A percentile compares a stretch with the other conserved stretches of the same genome.
These are phyloP conservation scores for Kwoniella sp. DNA, from an alignment of 768 basidiomycete genomes.

Conservation along the genomic window DNA sequence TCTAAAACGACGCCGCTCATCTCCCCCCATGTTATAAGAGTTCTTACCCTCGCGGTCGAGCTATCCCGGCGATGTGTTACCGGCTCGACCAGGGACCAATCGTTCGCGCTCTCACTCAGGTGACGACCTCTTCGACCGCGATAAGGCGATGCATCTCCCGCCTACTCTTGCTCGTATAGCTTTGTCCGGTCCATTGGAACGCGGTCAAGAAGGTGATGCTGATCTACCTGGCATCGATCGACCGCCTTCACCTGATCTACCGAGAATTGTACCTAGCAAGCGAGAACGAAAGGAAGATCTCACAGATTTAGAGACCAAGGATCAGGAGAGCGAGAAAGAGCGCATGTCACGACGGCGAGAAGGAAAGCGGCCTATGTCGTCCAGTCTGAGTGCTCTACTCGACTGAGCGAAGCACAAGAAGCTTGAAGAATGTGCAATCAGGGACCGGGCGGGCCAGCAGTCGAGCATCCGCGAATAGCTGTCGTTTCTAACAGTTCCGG, in stretches of 20 bases:
- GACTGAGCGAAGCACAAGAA: not conserved
- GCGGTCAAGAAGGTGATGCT: not conserved
- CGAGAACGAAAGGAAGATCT: not conserved
- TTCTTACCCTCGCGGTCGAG: not conserved
- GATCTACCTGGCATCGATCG: constrained; percentile 10
- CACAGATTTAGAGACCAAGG: not conserved
- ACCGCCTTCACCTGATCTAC: not conserved
- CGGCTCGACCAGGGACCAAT: not conserved
- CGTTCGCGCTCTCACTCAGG: not conserved
- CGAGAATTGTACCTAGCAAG: not conserved
- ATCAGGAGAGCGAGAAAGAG: not conserved
- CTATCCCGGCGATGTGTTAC: not conserved
- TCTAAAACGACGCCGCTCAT: not conserved
- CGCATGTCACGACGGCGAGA: not conserved
- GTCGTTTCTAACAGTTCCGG: too few species aligned
- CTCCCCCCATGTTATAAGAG: not conserved
- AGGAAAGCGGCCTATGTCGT: constrained; percentile 7
- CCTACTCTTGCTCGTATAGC: not conserved
- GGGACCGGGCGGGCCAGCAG: too few species aligned
- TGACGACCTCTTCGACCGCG: not conserved
- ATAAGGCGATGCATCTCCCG: not conserved
- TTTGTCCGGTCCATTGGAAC: not conserved
- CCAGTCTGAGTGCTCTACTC: constrained; percentile 2
- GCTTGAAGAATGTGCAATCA: too few species aligned
- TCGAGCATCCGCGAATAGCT: too few species aligned